Conservation (phyloP, 306 rosid species). For the Cucumis cinereus region DNA sequence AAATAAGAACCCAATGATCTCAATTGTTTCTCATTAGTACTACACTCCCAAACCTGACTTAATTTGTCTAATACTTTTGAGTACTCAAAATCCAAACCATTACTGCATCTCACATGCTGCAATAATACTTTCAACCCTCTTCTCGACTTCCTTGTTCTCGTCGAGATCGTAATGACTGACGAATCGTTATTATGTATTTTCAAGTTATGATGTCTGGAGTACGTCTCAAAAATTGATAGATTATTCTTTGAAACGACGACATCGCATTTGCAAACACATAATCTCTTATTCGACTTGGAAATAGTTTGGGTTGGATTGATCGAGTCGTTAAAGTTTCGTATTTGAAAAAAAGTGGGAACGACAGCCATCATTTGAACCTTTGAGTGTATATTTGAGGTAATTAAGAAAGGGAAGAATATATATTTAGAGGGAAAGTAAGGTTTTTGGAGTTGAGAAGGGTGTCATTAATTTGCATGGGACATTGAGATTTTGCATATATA, state of each 20-base stretch:
- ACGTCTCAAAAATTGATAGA: not conserved
- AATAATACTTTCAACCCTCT: not conserved
- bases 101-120: not conserved
- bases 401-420: not conserved
- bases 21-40: conserved; percentile 33
- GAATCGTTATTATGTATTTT: not conserved
- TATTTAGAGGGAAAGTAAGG: not conserved
- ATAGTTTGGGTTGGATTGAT: conserved; percentile 11
- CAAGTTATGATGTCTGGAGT: not conserved
- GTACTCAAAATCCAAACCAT: not conserved
- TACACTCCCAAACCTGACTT: not conserved
- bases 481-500: not conserved
- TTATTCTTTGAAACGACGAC: not conserved
- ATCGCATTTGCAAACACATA: conserved; percentile 4
- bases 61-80: not conserved
- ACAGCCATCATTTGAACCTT: conserved; percentile 43
- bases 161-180: not conserved
- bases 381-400: not conserved
- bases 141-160: conserved; percentile 4
- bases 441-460: not conserved
- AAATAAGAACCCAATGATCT: conserved; percentile 54
- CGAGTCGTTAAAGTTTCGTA: conserved; percentile 25
- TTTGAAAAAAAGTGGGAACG: conserved; percentile 27
- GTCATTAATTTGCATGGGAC: not conserved
- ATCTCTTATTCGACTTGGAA: conserved; percentile 13